phyloP scores from a whole-genome alignment of 495 filamentous ascomycete genomes.

The Penicillium coffeae region DNA sequence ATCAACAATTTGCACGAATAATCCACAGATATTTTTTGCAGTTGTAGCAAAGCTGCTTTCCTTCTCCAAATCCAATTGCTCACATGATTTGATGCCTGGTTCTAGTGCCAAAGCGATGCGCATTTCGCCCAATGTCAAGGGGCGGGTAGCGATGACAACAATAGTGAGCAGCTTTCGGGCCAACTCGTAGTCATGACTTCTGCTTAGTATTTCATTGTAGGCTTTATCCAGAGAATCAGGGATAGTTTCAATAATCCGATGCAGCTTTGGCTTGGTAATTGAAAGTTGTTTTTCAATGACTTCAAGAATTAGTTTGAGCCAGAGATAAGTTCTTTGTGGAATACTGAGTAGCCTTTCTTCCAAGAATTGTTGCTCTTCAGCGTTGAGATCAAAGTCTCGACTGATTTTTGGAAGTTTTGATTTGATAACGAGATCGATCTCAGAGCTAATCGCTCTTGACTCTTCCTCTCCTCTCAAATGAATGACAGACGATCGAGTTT shows the following conservation, averaged over 20 bases:
- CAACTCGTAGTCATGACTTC: background rate
- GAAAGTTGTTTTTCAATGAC: background rate
- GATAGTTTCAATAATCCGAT: no score
- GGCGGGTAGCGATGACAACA: background rate
- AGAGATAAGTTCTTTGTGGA: background rate
- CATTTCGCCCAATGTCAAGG: background rate
- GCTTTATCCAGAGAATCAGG: background rate
- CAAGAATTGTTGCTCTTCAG: no score
- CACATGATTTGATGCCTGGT: no score
- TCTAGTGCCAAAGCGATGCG: background rate
- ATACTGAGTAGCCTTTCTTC: no score
- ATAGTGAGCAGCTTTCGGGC: background rate
- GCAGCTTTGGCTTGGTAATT: background rate
- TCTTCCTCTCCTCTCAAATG: background rate
- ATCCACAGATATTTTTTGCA: background rate
- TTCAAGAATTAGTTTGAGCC: background rate
- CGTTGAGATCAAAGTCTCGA: no score
- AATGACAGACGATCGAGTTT: no score
- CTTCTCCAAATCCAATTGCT: background rate
- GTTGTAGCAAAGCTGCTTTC: background rate
- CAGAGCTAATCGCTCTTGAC: no score
- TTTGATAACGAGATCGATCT: no score
- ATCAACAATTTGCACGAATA: background rate
- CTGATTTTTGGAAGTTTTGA: no score
- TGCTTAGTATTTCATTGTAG: background rate